phyloP scores from a whole-genome alignment of 78 protist species.

The Dictyostelium intermedium region DNA sequence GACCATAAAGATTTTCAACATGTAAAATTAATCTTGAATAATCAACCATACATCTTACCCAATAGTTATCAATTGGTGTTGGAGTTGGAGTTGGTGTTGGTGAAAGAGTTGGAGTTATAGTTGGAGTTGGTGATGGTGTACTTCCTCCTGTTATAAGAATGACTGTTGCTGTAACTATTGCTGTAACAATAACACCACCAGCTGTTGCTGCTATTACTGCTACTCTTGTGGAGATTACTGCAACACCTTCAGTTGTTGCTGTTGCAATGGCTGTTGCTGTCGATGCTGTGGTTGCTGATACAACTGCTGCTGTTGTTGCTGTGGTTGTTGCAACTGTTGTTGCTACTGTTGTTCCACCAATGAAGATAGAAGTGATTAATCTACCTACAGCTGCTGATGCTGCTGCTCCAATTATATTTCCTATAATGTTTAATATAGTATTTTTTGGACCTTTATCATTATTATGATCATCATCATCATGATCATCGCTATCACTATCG shows the following conservation, averaged over 20 bases:
- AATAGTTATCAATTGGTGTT: neutral
- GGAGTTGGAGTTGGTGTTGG: neutral
- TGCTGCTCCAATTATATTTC: neutral
- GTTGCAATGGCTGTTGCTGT: neutral
- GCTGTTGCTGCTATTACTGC: neutral
- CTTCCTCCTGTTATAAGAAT: neutral
- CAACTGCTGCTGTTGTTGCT: neutral
- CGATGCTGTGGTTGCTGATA: neutral
- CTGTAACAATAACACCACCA: neutral
- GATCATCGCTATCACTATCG: neutral
- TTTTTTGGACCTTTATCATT: neutral
- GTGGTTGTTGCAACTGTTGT: neutral
- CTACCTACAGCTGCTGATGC: neutral
- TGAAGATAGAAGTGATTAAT: neutral
- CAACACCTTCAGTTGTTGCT: neutral
- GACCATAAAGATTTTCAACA: neutral
- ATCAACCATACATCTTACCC: neutral
- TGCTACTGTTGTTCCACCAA: neutral
- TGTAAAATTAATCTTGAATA: neutral
- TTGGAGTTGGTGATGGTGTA: neutral
- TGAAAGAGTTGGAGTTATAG: neutral
- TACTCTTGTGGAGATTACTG: neutral
- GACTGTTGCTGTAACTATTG: neutral
- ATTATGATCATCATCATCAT: too few relatives aligned
- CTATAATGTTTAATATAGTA: neutral